phyloP scores from a whole-genome alignment of 306 rosid species.

The Malus sylvestris region DNA sequence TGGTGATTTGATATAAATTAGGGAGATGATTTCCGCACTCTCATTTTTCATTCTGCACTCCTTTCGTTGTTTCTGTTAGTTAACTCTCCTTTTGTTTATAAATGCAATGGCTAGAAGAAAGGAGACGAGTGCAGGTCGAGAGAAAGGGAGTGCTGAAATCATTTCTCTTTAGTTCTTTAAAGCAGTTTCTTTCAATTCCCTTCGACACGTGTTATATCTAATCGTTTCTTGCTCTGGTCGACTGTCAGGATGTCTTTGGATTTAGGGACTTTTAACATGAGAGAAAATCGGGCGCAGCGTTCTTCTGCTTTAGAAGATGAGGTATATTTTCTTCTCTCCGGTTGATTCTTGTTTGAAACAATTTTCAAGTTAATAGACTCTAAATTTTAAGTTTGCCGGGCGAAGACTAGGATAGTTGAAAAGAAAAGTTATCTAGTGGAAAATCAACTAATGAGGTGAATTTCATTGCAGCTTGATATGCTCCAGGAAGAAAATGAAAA shows the following conservation, averaged over 20 bases:
- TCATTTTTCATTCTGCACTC: not conserved
- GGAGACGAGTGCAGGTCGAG: not conserved
- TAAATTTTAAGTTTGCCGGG: not conserved
- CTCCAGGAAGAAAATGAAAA: constrained; percentile 89
- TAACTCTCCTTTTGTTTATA: not conserved
- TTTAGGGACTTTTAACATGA: constrained; percentile 67
- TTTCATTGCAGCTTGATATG: constrained; percentile 90
- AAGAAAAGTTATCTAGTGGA: not conserved
- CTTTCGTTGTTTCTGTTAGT: not conserved
- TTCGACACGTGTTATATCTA: not conserved
- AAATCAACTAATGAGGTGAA: constrained; percentile 25
- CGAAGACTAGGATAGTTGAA: not conserved
- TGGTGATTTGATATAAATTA: not conserved
- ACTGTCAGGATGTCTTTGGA: constrained; percentile 71
- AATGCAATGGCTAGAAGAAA: not conserved
- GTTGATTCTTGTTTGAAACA: not conserved
- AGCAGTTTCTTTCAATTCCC: not conserved
- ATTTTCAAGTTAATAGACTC: not conserved
- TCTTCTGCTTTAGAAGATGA: constrained; percentile 74
- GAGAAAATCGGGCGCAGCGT: constrained; percentile 38
- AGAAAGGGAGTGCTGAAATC: not conserved
- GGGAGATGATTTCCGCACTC: not conserved
- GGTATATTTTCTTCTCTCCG: constrained; percentile 32
- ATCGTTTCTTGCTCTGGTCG: constrained; percentile 20
- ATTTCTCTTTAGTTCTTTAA: not conserved